phyloP scores from a whole-genome alignment of 768 basidiomycete species.

The Amanita molliuscula region DNA sequence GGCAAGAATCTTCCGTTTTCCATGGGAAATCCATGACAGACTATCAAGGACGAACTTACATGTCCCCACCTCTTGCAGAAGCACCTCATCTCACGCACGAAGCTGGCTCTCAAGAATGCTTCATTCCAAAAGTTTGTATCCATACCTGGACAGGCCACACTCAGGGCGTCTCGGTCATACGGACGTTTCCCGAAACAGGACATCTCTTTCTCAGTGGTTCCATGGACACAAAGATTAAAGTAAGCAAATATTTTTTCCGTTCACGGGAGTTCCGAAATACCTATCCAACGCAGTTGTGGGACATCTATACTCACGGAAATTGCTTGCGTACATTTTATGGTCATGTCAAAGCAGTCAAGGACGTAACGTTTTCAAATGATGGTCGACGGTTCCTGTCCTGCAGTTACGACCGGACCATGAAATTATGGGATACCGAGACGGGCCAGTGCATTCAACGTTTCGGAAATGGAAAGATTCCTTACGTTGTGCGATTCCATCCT shows the following conservation, averaged over 20 bases:
- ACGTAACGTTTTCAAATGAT: conserved; percentile 91
- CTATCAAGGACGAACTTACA: conserved; percentile 97
- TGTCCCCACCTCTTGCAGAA: conserved; percentile 85
- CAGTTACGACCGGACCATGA: conserved; percentile 94
- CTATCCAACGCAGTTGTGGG: conserved; percentile 71
- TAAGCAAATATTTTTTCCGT: conserved; percentile 14
- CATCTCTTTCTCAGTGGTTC: conserved; percentile 90
- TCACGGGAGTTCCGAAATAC: background rate
- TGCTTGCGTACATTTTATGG: conserved; percentile 96
- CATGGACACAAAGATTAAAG: conserved; percentile 99
- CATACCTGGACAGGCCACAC: conserved; percentile 99
- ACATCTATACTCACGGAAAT: conserved; percentile 93
- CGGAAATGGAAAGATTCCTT: conserved; percentile 95
- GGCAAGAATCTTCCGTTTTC: conserved; percentile 91
- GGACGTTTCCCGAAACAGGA: conserved; percentile 85
- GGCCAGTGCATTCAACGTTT: conserved; percentile 96
- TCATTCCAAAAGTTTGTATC: conserved; percentile 90
- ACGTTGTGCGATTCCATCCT: conserved; percentile 92
- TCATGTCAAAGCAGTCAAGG: conserved; percentile 93
- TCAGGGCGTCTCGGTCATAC: conserved; percentile 88
- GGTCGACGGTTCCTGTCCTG: conserved; percentile 86
- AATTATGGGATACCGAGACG: conserved; percentile 99
- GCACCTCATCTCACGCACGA: conserved; percentile 78
- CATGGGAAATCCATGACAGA: conserved; percentile 96
- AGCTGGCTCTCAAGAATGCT: conserved; percentile 78